These are phyloP conservation scores for Endogone sp. DNA, from an alignment of 192 early-diverging fungal genomes.

Conservation along the genomic window DNA sequence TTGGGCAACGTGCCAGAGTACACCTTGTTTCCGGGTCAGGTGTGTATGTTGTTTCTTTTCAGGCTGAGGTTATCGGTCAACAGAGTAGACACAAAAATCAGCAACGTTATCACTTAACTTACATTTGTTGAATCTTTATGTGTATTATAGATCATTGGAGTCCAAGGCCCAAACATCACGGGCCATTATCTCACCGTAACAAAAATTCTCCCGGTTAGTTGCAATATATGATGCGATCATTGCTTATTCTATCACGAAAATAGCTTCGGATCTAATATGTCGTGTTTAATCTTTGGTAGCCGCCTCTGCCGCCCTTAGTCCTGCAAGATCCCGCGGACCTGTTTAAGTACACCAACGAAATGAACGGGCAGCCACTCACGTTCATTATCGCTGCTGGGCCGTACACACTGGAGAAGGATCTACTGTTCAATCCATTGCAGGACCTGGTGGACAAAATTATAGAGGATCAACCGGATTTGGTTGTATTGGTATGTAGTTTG, in stretches of 20 bases:
- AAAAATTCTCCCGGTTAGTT: constrained; percentile 46
- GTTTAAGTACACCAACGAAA: constrained; percentile 31
- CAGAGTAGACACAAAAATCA: too few relatives aligned
- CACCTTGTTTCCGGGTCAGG: constrained; percentile 87
- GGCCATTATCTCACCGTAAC: constrained; percentile 42
- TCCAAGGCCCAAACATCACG: constrained; percentile 9
- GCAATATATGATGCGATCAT: constrained; percentile 24
- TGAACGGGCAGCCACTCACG: constrained; percentile 31
- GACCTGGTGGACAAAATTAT: constrained; percentile 64
- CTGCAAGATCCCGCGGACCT: constrained; percentile 33
- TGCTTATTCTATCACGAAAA: constrained; percentile 11
- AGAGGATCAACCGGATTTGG: constrained; percentile 67
- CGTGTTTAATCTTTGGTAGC: constrained; percentile 17
- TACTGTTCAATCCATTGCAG: constrained; percentile 77
- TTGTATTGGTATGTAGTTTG: constrained; percentile 59
- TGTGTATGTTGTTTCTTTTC: constrained; percentile 1
- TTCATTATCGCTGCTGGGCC: constrained; percentile 82
- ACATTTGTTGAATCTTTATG: neutral
- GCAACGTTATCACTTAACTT: too few relatives aligned
- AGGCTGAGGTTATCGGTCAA: neutral
- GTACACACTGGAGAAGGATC: constrained; percentile 73
- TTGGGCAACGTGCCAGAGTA: constrained; percentile 53
- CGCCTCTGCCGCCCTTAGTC: constrained; percentile 49
- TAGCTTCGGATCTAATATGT: neutral
- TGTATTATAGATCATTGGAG: neutral